Conservation (phyloP, 257 asterid genomes). For the Fraxinus quadrangulata region DNA sequence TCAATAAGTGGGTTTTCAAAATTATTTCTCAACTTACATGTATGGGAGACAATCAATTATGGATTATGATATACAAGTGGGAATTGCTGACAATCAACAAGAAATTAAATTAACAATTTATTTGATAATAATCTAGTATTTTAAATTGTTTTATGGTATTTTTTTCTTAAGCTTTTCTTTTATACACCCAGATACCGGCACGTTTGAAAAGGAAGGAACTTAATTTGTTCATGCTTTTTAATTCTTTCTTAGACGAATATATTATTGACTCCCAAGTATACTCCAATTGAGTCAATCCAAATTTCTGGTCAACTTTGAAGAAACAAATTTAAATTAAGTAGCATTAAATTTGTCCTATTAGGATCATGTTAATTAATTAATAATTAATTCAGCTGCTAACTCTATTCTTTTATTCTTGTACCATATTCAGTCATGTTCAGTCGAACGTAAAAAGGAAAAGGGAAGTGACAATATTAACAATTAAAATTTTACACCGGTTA, state of each 20-base stretch:
- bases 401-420: no score
- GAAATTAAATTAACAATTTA: neutral
- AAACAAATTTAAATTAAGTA: constrained; percentile 6
- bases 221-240: neutral
- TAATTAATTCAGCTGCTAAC: neutral
- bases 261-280: neutral
- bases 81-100: neutral
- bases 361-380: constrained; percentile 3
- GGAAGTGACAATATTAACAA: no score
- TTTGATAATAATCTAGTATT: neutral
- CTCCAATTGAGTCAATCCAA: constrained; percentile 18
- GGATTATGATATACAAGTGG: neutral
- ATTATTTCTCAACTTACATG: no score
- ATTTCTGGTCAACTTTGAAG: neutral
- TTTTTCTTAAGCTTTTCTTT: neutral
- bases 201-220: neutral
- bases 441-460: no score
- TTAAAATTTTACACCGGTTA: no score
- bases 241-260: neutral
- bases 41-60: neutral
- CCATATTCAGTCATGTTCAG: no score
- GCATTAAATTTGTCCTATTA: constrained; percentile 13
- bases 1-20: neutral
- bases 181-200: neutral
- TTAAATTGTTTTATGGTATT: neutral